Evolutionary conservation across 495 filamentous ascomycete species (phyloP).

Genomic region (Penicillium steckii): DNA sequence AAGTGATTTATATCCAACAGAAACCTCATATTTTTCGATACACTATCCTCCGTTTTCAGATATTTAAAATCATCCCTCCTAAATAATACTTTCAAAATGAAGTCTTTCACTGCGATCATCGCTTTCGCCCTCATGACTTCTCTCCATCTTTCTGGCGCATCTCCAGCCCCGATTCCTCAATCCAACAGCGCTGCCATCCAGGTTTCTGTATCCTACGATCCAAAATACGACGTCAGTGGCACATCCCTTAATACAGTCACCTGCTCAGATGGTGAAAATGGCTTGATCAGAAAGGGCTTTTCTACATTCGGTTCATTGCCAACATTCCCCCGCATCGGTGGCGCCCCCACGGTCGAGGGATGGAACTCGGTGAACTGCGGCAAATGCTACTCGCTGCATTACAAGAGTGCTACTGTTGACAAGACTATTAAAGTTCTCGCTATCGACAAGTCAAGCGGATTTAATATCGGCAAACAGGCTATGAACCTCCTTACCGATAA

Average conservation of each 20-base stretch:
- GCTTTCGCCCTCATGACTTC: slow-evolving; percentile 18
- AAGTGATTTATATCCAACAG: not conserved
- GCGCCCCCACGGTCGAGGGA: slow-evolving; percentile 53
- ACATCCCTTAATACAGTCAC: slow-evolving; percentile 61
- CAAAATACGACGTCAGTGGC: slow-evolving; percentile 29
- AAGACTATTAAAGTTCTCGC: slow-evolving; percentile 63
- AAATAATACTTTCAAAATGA: slow-evolving; percentile 11
- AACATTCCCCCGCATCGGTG: slow-evolving; percentile 62
- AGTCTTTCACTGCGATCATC: slow-evolving; percentile 20
- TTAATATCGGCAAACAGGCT: slow-evolving; percentile 64
- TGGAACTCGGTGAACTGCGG: slow-evolving; percentile 65
- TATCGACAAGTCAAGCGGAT: slow-evolving; percentile 60
- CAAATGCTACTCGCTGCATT: slow-evolving; percentile 65
- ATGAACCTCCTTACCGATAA: slow-evolving; percentile 66
- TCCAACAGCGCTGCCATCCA: not conserved
- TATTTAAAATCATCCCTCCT: not conserved
- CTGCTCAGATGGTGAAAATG: slow-evolving; percentile 54
- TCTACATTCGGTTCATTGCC: slow-evolving; percentile 59
- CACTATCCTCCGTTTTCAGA: not conserved
- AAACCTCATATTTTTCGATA: not conserved
- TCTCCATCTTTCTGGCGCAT: slow-evolving; percentile 16
- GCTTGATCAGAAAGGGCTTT: slow-evolving; percentile 66
- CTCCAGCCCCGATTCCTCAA: slow-evolving; percentile 4
- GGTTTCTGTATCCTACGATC: slow-evolving; percentile 39
- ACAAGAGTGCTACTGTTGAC: slow-evolving; percentile 34